Conservation (phyloP, 2,329 filamentous ascomycete species). For the Monosporascus sp. region DNA sequence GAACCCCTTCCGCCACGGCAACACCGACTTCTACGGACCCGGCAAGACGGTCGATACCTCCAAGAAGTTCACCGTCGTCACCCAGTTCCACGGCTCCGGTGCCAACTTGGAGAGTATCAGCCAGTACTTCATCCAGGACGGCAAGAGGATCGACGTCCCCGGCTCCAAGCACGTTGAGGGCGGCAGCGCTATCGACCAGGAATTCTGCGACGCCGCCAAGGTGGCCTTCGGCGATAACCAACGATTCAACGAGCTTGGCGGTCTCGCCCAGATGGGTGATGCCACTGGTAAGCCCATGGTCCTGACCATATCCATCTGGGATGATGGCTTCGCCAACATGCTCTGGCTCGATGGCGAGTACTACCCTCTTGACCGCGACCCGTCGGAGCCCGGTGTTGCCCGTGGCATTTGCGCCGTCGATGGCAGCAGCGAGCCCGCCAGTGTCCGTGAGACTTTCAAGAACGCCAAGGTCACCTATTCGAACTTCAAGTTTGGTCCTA, state of each 20-base stretch:
- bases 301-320: constrained; percentile 54
- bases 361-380: constrained; percentile 38
- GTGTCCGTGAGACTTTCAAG: constrained; percentile 32
- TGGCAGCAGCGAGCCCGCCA: constrained; percentile 37
- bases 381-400: constrained; percentile 34
- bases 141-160: constrained; percentile 39
- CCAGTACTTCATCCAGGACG: constrained; percentile 53
- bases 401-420: constrained; percentile 40
- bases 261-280: constrained; percentile 44
- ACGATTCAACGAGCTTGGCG: constrained; percentile 45
- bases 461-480: constrained; percentile 38
- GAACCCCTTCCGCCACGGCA: constrained; percentile 57
- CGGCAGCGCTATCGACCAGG: constrained; percentile 38
- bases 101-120: constrained; percentile 45
- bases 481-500: constrained; percentile 42
- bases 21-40: constrained; percentile 52
- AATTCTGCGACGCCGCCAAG: constrained; percentile 51
- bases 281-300: constrained; percentile 53
- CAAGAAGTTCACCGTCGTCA: constrained; percentile 53
- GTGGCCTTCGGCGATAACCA: constrained; percentile 43
- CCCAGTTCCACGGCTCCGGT: constrained; percentile 49
- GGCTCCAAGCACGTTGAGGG: constrained; percentile 28
- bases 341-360: constrained; percentile 56
- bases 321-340: constrained; percentile 55
- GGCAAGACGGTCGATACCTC: constrained; percentile 49